Evolutionary conservation across 1,284 basidiomycete species (phyloP).

Genomic region (Leccinum insigne): DNA sequence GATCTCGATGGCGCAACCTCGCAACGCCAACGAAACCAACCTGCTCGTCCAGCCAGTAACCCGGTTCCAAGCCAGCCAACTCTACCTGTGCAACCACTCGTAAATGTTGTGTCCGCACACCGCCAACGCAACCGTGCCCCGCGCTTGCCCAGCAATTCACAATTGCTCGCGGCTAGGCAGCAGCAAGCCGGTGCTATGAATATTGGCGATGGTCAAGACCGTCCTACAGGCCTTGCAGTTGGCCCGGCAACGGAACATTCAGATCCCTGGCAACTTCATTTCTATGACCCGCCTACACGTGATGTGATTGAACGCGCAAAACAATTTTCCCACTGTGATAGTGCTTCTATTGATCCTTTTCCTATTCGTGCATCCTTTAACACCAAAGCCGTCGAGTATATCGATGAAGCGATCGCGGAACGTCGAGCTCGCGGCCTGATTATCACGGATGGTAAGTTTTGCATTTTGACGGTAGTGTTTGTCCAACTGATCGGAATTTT

Average conservation of each 20-base stretch:
- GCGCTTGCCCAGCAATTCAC: neutral
- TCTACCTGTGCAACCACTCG: neutral
- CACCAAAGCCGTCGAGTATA: slow-evolving; percentile 2
- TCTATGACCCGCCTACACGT: neutral
- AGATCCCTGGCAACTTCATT: neutral
- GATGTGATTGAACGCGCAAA: neutral
- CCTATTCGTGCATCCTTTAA: slow-evolving; percentile 2
- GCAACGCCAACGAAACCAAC: neutral
- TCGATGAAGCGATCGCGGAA: slow-evolving; percentile 1
- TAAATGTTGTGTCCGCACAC: neutral
- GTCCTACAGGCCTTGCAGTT: neutral
- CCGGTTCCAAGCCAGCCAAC: neutral
- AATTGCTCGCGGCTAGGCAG: neutral
- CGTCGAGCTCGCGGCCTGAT: neutral
- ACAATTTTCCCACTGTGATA: neutral
- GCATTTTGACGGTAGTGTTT: neutral
- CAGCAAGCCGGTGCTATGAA: neutral
- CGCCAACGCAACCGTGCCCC: neutral
- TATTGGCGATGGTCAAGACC: neutral
- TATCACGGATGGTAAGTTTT: slow-evolving; percentile 6
- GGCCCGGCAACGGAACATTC: neutral
- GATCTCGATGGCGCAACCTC: too few relatives aligned
- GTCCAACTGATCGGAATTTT: neutral
- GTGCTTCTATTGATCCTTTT: neutral
- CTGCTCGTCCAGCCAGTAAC: neutral